Base-by-base conservation (phyloP, 1,284 basidiomycete genomes). In the Agaricales sp. region DNA sequence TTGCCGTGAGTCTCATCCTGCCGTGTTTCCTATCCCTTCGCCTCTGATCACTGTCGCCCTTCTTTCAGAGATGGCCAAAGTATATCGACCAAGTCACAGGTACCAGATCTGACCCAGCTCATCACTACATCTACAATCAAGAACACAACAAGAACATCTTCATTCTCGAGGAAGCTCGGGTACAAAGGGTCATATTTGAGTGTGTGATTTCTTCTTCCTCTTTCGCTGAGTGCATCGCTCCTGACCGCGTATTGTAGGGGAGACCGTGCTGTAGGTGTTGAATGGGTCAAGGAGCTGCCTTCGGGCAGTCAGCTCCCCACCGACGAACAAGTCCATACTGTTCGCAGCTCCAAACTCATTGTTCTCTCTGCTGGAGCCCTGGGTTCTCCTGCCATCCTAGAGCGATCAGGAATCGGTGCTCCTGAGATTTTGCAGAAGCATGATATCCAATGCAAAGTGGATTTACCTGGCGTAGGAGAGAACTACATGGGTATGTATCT, bases 391-490 rank as follows among this genome's bases (percentile, higher is more conserved):
- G 57, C 66, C 2, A 75, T 81, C 44, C 62, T 80, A 14, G 76
- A 78, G 56, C 66, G 75, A 45, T 77, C 75, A 0, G 75, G 75
- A 2, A 69, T 79, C 38, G 77, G 77, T 1, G 57, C 63, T 0
- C 54, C 58, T 11, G 59, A 62, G 0, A 54, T 77, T 4, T 60
- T 82, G 11, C 55, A 67, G 37, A 63, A 67, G 46, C 57, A 65
- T 39, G 67, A 67, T 1, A 60, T 82, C 20, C 35, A 54, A 13
- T 60, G 64, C 13, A 21, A 71, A n/a, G 71, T 78, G 3, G 69
- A 79, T 41, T 61, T 81, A 3, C 72, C 73, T 3, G 78, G 77
- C 2, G 79, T 82, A 0, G 80, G 80, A 4, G 71, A 77, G 53
- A 64, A 71, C 20, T 76, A 74, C 51, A 67, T 73, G 59, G 78